Percentiles rank a stretch among this genome's conserved stretches.
These are phyloP conservation scores for Alternaria solani DNA, from an alignment of 2,329 filamentous ascomycete genomes.

Conservation along the genomic window DNA sequence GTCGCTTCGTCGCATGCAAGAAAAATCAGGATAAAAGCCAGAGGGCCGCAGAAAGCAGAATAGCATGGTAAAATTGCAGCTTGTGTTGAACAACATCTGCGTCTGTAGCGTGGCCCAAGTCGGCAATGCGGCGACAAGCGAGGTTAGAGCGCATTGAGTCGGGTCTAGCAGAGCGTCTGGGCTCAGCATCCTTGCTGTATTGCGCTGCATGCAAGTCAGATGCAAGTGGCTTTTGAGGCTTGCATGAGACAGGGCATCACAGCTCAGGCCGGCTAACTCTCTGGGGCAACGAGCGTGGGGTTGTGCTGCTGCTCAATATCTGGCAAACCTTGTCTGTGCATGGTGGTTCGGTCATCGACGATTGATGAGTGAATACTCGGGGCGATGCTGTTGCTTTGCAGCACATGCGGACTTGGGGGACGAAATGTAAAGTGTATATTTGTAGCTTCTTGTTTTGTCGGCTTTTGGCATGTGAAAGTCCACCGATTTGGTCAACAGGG, in stretches of 20 bases:
- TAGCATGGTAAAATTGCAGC: constrained; percentile 13
- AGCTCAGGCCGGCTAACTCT: constrained; percentile 27
- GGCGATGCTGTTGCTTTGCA: neutral
- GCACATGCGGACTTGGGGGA: neutral
- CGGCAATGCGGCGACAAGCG: constrained; percentile 17
- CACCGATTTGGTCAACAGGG: constrained; percentile 20
- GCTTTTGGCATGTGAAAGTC: constrained; percentile 26
- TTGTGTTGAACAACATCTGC: constrained; percentile 21
- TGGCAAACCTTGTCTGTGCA: constrained; percentile 14
- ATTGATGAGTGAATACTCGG: constrained; percentile 2
- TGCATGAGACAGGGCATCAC: constrained; percentile 26
- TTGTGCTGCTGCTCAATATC: constrained; percentile 19
- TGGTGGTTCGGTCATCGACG: constrained; percentile 8
- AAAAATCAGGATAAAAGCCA: constrained; percentile 9
- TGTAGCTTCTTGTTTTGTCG: neutral
- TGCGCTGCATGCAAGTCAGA: constrained; percentile 36
- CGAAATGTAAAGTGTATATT: neutral
- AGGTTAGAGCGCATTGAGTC: constrained; percentile 24
- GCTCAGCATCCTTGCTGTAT: constrained; percentile 27
- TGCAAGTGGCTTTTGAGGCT: constrained; percentile 33
- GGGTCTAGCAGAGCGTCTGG: constrained; percentile 31
- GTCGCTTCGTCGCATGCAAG: neutral
- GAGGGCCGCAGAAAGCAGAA: constrained; percentile 12
- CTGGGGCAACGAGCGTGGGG: constrained; percentile 31
- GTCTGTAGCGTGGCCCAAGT: constrained; percentile 23